phyloP scores from a whole-genome alignment of 805 yeast species.

The Spathaspora arborariae region DNA sequence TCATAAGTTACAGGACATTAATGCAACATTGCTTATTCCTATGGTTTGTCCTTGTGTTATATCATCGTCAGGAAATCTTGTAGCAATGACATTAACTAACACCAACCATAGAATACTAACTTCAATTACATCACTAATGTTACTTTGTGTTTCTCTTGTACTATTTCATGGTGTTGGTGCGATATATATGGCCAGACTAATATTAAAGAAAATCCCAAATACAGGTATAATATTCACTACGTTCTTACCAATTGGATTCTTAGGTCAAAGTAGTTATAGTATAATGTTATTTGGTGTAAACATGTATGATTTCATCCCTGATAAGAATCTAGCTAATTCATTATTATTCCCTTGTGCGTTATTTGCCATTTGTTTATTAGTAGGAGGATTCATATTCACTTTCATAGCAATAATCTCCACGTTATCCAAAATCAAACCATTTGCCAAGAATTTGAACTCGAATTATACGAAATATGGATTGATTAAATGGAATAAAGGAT shows the following conservation, averaged over 20 bases:
- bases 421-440: constrained; percentile 39
- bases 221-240: constrained; percentile 50
- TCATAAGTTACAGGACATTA: constrained; percentile 25
- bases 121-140: constrained; percentile 47
- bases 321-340: constrained; percentile 17
- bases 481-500: constrained; percentile 12
- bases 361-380: constrained; percentile 29
- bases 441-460: constrained; percentile 20
- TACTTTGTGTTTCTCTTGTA: constrained; percentile 64
- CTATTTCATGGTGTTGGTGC: constrained; percentile 52
- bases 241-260: constrained; percentile 73
- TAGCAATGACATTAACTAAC: constrained; percentile 40
- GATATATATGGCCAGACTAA: constrained; percentile 56
- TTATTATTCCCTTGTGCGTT: constrained; percentile 25
- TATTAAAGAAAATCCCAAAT: constrained; percentile 54
- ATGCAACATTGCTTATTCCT: constrained; percentile 60
- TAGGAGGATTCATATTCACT: constrained; percentile 51
- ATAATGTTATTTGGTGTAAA: constrained; percentile 51
- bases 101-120: constrained; percentile 44
- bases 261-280: constrained; percentile 79
- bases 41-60: constrained; percentile 77
- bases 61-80: constrained; percentile 58
- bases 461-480: constrained; percentile 10
- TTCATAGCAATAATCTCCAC: constrained; percentile 27
- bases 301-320: constrained; percentile 17